Evolutionary conservation across 2,329 filamentous ascomycete genomes (phyloP), one percentile per base, ranked within the genome.

Genomic region (Rhinocladiella mackenziei): DNA sequence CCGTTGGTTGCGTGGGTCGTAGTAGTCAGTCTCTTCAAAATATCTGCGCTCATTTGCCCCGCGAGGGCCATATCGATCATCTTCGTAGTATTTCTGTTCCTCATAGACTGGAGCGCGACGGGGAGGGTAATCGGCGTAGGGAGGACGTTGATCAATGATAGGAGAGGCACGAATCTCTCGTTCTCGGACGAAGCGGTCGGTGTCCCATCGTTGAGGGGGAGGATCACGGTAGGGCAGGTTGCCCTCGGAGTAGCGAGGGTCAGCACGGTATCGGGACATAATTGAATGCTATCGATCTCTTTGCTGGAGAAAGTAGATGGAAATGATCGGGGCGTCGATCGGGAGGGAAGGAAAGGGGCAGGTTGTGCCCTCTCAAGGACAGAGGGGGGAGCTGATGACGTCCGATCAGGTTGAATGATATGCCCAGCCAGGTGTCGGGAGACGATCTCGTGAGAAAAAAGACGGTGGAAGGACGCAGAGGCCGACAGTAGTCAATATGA

Each of bases 31-130:
- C 38, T 62, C 59, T 19, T 60, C 58, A 37, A 58, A 57, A 40
- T 69, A 70, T 37, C 60, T 56, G 26, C 65, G 59, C 20, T 65
- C 65, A 18, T 60, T 49, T 40, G 64, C 61, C 18, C 65, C 64
- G 26, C 67, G 71, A 39, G 68, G 67, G 3, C 67, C 67, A 54
- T 67, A 66, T 56, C 62, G 58, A 25, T 71, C 67, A 48, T 65
- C 61, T 18, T 66, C 61, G 22, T 63, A 62, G 43, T 69, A 61
- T 56, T 58, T 55, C 66, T 66, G 55, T 56, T 70, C 65, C 64
- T 44, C 70, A 65, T 64, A 39, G 60, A 56, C 20, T 2, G 51
- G 49, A 20, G 38, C 40, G 13, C 39, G 35, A 15, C 57, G 58
- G 35, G 60, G 62, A 43, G 63, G 55, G 32, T 66, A 63, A 25